These are phyloP conservation scores for Dioszegia crocea DNA, from an alignment of 768 basidiomycete species.

Conservation along the genomic window DNA sequence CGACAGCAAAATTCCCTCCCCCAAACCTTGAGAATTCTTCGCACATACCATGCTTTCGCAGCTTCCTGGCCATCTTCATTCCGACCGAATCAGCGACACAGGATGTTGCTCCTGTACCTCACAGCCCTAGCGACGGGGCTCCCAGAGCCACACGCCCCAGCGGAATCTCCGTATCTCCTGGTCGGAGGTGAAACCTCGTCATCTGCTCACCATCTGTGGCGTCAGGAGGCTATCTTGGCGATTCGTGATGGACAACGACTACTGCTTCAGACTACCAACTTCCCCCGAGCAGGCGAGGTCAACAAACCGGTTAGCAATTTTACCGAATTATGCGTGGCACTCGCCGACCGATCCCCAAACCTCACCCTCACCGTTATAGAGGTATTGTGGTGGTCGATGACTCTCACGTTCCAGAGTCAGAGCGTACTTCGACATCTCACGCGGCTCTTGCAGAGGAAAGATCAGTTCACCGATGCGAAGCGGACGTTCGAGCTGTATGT, in stretches of 20 bases:
- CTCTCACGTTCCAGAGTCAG: slow-evolving; percentile 88
- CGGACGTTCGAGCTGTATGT: slow-evolving; percentile 76
- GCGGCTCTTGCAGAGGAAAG: slow-evolving; percentile 62
- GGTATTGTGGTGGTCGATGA: slow-evolving; percentile 93
- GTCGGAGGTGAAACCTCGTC: slow-evolving; percentile 15
- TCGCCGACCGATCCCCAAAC: slow-evolving; percentile 14
- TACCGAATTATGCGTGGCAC: slow-evolving; percentile 54
- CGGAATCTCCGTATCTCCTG: slow-evolving; percentile 27
- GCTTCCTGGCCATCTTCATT: slow-evolving; percentile 75
- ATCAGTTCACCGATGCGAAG: slow-evolving; percentile 50
- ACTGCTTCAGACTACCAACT: slow-evolving; percentile 64
- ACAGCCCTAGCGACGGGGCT: slow-evolving; percentile 58
- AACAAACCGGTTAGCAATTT: slow-evolving; percentile 79
- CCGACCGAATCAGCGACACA: slow-evolving; percentile 68
- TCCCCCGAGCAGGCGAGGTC: slow-evolving; percentile 74
- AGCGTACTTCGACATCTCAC: slow-evolving; percentile 79
- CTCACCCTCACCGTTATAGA: slow-evolving; percentile 24
- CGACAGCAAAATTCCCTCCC: slow-evolving; percentile 47
- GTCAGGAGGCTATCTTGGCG: slow-evolving; percentile 62
- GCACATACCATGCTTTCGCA: slow-evolving; percentile 47
- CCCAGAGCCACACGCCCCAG: slow-evolving; percentile 20
- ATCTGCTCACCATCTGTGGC: slow-evolving; percentile 54
- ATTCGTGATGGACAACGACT: slow-evolving; percentile 68
- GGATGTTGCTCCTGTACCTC: slow-evolving; percentile 66
- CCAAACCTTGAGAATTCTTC: slow-evolving; percentile 34